Percentiles rank a stretch among this genome's conserved stretches.
phyloP scores from a whole-genome alignment of 176 grass and related monocot genomes.

The Juncus inflexus region DNA sequence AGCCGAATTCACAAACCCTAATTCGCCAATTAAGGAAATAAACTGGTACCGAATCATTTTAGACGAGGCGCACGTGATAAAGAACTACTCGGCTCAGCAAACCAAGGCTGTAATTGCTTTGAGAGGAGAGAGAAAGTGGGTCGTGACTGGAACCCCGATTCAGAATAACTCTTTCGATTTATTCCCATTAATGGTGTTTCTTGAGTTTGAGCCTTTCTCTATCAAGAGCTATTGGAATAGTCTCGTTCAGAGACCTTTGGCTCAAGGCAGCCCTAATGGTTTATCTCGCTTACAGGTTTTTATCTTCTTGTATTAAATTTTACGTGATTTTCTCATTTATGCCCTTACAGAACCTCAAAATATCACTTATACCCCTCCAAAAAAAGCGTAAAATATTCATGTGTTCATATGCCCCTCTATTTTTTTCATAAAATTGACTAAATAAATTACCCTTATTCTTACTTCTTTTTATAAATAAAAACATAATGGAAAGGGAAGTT shows the following conservation, averaged over 20 bases:
- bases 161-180: conserved; percentile 91
- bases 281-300: conserved; percentile 68
- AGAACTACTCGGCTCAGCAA: conserved; percentile 71
- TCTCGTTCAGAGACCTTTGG: conserved; percentile 68
- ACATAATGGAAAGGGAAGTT: no score
- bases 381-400: no score
- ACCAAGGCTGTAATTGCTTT: conserved; percentile 81
- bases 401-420: no score
- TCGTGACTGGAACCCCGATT: conserved; percentile 87
- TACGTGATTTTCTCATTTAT: no score
- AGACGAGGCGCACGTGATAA: conserved; percentile 92
- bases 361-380: no score
- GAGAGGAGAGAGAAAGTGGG: conserved; percentile 75
- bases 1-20: conserved; percentile 45
- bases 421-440: no score
- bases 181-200: conserved; percentile 77
- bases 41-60: conserved; percentile 81
- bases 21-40: conserved; percentile 62
- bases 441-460: no score
- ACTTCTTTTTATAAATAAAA: no score
- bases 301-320: neutral
- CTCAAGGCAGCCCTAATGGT: conserved; percentile 45
- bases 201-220: conserved; percentile 76
- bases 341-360: no score
- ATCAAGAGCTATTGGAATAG: conserved; percentile 79